Percentiles rank a stretch among this genome's conserved stretches.
phyloP scores from a whole-genome alignment of 345 rosid species.

The Isatis tinctoria region DNA sequence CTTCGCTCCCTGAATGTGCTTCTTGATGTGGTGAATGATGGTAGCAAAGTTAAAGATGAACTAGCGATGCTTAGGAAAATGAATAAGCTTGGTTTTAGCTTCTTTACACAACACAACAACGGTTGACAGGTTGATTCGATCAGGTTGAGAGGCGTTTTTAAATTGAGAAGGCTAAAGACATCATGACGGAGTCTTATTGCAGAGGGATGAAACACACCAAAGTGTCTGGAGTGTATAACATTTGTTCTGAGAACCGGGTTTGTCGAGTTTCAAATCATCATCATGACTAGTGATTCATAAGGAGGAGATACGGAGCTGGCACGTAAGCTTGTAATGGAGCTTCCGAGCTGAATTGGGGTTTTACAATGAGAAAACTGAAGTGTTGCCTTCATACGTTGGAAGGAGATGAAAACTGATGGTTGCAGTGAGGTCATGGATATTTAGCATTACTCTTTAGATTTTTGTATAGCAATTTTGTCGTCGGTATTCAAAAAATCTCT shows the following conservation, averaged over 20 bases:
- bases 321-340: neutral
- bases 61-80: too few relatives aligned
- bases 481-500: neutral
- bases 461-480: neutral
- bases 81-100: too few relatives aligned
- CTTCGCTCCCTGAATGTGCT: too few relatives aligned
- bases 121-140: too few relatives aligned
- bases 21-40: too few relatives aligned
- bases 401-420: conserved; percentile 27
- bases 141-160: too few relatives aligned
- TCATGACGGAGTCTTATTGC: conserved; percentile 37
- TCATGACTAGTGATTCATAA: conserved; percentile 34
- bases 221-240: conserved; percentile 31
- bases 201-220: conserved; percentile 13
- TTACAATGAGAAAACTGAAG: neutral
- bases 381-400: conserved; percentile 32
- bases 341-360: neutral
- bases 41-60: too few relatives aligned
- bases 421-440: conserved; percentile 7
- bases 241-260: conserved; percentile 30
- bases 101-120: too few relatives aligned
- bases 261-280: conserved; percentile 37
- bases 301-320: neutral
- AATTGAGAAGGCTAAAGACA: conserved; percentile 34
- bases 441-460: neutral